A percentile compares a stretch with the other conserved stretches of the same genome.
These are phyloP conservation scores for Scytalidium sp. DNA, from an alignment of 2,329 filamentous ascomycete species.

Conservation along the genomic window DNA sequence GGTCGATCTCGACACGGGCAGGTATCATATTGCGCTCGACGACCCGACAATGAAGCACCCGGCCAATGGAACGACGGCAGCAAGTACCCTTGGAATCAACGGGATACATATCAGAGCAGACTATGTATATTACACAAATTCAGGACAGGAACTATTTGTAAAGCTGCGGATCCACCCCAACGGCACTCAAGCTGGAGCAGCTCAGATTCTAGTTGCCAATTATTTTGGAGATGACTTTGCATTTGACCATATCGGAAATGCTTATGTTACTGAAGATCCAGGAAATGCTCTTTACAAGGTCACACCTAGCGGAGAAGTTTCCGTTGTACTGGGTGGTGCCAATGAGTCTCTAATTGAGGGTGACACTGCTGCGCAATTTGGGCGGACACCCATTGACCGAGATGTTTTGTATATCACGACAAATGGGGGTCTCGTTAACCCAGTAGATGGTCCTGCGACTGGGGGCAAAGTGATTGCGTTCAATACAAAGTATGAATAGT, in stretches of 20 bases:
- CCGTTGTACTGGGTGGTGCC: constrained; percentile 1
- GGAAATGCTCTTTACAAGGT: background rate
- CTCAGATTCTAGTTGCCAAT: background rate
- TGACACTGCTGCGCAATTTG: constrained; percentile 10
- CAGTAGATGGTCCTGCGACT: background rate
- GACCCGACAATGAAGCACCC: constrained; percentile 8
- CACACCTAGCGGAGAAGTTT: constrained; percentile 5
- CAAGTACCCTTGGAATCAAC: constrained; percentile 12
- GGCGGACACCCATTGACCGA: constrained; percentile 9
- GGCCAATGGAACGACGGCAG: background rate
- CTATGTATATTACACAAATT: constrained; percentile 21
- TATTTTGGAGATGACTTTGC: constrained; percentile 6
- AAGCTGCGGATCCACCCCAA: constrained; percentile 13
- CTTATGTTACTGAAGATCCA: constrained; percentile 4
- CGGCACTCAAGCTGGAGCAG: constrained; percentile 8
- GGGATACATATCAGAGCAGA: constrained; percentile 19
- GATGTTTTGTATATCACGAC: constrained; percentile 12
- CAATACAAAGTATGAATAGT: background rate
- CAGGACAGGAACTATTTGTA: constrained; percentile 15
- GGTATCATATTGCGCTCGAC: constrained; percentile 15
- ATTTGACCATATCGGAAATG: constrained; percentile 5
- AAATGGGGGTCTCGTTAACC: constrained; percentile 3
- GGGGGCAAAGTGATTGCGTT: constrained; percentile 6
- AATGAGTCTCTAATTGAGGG: constrained; percentile 4
- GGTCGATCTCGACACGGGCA: constrained; percentile 16